A percentile compares a stretch with the other conserved stretches of the same genome.
These are phyloP conservation scores for Rhizomucor pusillus DNA, from an alignment of 371 early-diverging fungal genomes.

Conservation along the genomic window DNA sequence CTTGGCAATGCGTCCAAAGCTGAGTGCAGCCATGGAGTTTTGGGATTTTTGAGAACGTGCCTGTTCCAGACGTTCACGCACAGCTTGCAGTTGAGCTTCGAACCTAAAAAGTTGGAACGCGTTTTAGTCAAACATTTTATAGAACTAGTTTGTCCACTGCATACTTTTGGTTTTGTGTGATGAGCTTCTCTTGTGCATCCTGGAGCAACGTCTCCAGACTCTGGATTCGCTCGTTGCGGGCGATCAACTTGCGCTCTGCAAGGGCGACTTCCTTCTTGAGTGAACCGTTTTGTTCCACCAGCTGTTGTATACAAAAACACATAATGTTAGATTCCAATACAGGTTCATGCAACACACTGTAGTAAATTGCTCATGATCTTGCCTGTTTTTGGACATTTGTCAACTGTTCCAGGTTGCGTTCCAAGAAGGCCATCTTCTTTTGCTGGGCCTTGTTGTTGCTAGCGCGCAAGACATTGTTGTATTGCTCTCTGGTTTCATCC, in stretches of 20 bases:
- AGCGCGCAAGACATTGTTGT: slow-evolving; percentile 76
- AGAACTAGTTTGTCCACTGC: neutral
- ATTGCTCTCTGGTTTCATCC: slow-evolving; percentile 90
- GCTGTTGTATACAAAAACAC: slow-evolving; percentile 23
- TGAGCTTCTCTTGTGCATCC: slow-evolving; percentile 70
- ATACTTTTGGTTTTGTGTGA: slow-evolving; percentile 80
- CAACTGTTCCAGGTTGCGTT: slow-evolving; percentile 92
- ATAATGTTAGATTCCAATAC: neutral
- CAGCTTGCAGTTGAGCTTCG: slow-evolving; percentile 77
- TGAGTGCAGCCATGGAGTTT: slow-evolving; percentile 60
- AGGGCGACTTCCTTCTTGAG: slow-evolving; percentile 89
- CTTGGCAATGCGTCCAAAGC: slow-evolving; percentile 89
- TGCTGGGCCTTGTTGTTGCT: slow-evolving; percentile 81
- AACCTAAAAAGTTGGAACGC: slow-evolving; percentile 56
- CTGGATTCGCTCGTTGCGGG: slow-evolving; percentile 89
- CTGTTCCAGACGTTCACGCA: slow-evolving; percentile 79
- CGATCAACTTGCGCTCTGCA: slow-evolving; percentile 84
- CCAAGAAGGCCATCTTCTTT: slow-evolving; percentile 92
- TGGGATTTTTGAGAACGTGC: slow-evolving; percentile 64
- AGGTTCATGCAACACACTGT: too few species aligned
- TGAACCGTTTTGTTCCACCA: slow-evolving; percentile 89
- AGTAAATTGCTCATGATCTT: too few species aligned
- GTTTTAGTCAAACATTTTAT: too few species aligned
- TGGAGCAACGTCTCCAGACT: slow-evolving; percentile 79
- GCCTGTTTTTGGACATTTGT: slow-evolving; percentile 88